Evolutionary conservation across 257 asterid genomes (phyloP).

Genomic region (Mentha longifolia): DNA sequence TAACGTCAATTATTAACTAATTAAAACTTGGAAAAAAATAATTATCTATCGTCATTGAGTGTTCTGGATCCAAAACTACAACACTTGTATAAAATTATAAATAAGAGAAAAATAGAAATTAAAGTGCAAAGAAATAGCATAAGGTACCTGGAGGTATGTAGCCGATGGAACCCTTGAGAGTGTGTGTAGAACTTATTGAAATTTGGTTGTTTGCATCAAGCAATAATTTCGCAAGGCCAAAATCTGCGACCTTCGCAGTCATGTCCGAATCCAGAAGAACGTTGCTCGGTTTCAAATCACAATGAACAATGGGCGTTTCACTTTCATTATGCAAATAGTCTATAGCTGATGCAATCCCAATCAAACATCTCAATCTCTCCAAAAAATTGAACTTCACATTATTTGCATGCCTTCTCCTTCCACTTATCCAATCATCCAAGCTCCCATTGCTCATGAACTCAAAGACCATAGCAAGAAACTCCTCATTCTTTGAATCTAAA

Average conservation of each 20-base stretch:
- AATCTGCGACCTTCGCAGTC: slow-evolving; percentile 65
- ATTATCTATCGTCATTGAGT: too few species aligned
- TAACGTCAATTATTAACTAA: too few species aligned
- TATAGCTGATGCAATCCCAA: slow-evolving; percentile 58
- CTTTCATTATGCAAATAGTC: slow-evolving; percentile 60
- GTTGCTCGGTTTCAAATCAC: slow-evolving; percentile 69
- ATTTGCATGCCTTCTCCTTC: slow-evolving; percentile 39
- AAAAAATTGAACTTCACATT: slow-evolving; percentile 31
- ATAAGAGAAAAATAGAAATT: too few species aligned
- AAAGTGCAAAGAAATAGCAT: background rate
- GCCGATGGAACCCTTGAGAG: slow-evolving; percentile 71
- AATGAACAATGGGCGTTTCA: slow-evolving; percentile 50
- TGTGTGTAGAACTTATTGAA: slow-evolving; percentile 48
- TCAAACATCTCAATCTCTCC: slow-evolving; percentile 43
- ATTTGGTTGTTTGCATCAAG: slow-evolving; percentile 32
- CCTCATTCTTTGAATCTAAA: slow-evolving; percentile 44
- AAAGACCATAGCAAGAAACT: slow-evolving; percentile 55
- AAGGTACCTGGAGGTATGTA: slow-evolving; percentile 71
- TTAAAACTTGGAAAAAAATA: too few species aligned
- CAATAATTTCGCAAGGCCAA: slow-evolving; percentile 59
- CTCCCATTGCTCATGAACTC: slow-evolving; percentile 71
- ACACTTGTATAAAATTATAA: too few species aligned
- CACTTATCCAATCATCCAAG: slow-evolving; percentile 63
- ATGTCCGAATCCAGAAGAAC: slow-evolving; percentile 59
- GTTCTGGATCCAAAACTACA: too few species aligned